These are phyloP conservation scores for Pharnaceum exiguum DNA, from an alignment of 148 eudicot genomes.

Conservation along the genomic window DNA sequence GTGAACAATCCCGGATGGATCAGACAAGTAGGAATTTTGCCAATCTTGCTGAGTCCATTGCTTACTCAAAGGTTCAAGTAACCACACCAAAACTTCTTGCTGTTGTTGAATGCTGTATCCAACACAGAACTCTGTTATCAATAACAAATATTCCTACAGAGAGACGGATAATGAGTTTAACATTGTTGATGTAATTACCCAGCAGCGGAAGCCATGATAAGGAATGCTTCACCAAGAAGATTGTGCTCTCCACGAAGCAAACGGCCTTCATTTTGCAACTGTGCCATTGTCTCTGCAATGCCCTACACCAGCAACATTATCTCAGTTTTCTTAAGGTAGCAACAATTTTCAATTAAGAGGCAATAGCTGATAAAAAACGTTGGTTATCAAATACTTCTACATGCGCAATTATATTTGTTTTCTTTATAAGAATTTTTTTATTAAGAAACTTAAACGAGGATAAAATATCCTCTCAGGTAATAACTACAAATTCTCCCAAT, in stretches of 20 bases:
- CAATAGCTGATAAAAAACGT: too few relatives aligned
- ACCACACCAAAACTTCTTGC: slow-evolving; percentile 94
- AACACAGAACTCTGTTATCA: slow-evolving; percentile 2
- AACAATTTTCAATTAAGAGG: not conserved
- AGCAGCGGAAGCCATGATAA: slow-evolving; percentile 91
- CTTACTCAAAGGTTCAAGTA: slow-evolving; percentile 92
- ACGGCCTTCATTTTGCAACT: slow-evolving; percentile 77
- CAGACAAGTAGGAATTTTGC: slow-evolving; percentile 86
- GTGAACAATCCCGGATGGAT: slow-evolving; percentile 73
- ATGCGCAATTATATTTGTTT: too few relatives aligned
- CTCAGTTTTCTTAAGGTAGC: too few relatives aligned
- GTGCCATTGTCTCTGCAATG: slow-evolving; percentile 83
- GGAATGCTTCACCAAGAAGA: slow-evolving; percentile 92
- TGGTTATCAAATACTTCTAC: too few relatives aligned
- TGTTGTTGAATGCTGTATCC: slow-evolving; percentile 78
- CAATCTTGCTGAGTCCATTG: slow-evolving; percentile 87
- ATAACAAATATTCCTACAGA: slow-evolving; percentile 3
- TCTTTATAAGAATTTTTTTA: too few relatives aligned
- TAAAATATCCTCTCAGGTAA: too few relatives aligned
- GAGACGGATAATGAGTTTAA: not conserved
- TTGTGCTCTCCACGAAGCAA: slow-evolving; percentile 96
- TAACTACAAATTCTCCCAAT: too few relatives aligned
- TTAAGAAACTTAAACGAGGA: too few relatives aligned
- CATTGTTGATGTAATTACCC: slow-evolving; percentile 47
- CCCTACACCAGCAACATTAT: slow-evolving; percentile 48